Evolutionary conservation across 176 grass and related monocot genomes (phyloP), one percentile per base, ranked within the genome.

Genomic region (Puccinellia tenuiflora): DNA sequence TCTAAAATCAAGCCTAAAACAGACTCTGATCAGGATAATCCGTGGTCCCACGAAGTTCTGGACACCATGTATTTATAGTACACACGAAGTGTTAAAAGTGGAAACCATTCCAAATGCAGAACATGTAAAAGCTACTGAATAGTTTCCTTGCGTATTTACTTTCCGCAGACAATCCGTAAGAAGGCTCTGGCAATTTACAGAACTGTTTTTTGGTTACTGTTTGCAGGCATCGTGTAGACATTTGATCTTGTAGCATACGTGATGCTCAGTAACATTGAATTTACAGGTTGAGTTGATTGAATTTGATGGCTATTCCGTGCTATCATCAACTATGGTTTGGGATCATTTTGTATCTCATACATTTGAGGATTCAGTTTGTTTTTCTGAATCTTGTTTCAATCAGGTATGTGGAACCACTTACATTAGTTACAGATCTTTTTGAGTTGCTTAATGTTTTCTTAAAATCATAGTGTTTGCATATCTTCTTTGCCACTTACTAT

Each of bases 271-370:
- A 20, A 75, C 18, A 82, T 83, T 85, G 55, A 79, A 84, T 79
- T 73, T 84, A 68, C 92, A 98, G 96, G 79, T 98, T 18, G 92
- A 95, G 74, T 51, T 98, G 78, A 91, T 65, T 15, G 96, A 95
- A 62, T 83, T 88, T 76, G 83, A 65, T 88, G 91, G 87, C 57
- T 93, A 78, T 87, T 91, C 87, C 40, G 50, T 91, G 50, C 88
- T 98, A 77, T 81, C 91, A 78, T 88, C 89, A 80, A 98, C 92
- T 62, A 70, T 98, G n/a, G 82, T 95, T 85, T 98, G 96, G 96
- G 96, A 98, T 83, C 90, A 95, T 35, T 85, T 26, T 45, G 51
- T 93, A 72, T 86, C 72, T 86, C 86, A 82, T 75, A 88, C 90
- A 81, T 91, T 98, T 38, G 76, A 90, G 52, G 86, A 88, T 65